Evolutionary conservation across 2,329 filamentous ascomycete genomes (phyloP), one percentile per base, ranked within the genome.

Genomic region (Colletotrichum sublineola): DNA sequence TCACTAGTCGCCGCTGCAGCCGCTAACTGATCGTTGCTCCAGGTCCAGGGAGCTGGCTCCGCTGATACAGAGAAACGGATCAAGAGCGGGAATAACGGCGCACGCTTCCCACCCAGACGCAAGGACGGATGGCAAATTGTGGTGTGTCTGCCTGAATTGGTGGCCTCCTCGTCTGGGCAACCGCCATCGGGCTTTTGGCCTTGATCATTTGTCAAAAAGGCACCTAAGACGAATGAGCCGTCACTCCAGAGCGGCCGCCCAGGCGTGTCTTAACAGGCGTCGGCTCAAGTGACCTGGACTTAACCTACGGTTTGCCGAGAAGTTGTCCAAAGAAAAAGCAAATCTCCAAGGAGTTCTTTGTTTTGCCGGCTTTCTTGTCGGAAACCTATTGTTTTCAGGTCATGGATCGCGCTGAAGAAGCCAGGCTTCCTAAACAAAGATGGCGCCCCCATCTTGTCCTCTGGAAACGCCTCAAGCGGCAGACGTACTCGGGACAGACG

Each of bases 11-110:
- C 60, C 66, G 55, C 53, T 14, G 33, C 20, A 69, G 53, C 69
- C 66, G 53, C 60, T 53, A 62, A 60, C 46, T 69, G 46, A 64
- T 64, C 53, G 48, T 56, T 46, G 66, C 66, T 56, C 42, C 46
- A 2, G 14, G 31, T 11, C 11, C 46, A 33, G 56, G 5, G 3
- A n/a, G 42, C 36, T 11, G 68, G 56, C 53, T 69, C 60, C 66
- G 69, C 66, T 61, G 66, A 61, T n/a, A 50, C 53, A 55, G 60
- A 44, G 18, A 44, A 18, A 64, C 58, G 46, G 46, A 42, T 52
- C 18, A 14, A 5, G 29, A 36, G 38, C 65, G 58, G 36, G 31
- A 64, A 72, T 55, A 55, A 68, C 2, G 40, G 33, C 42, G 38
- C 48, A 42, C 12, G 11, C 31, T 57, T 53, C 33, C 46, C 20